Evolutionary conservation across 75 land plant genomes (phyloP), one percentile per base, ranked within the genome.

Genomic region (Isoetes taiwanensis): DNA sequence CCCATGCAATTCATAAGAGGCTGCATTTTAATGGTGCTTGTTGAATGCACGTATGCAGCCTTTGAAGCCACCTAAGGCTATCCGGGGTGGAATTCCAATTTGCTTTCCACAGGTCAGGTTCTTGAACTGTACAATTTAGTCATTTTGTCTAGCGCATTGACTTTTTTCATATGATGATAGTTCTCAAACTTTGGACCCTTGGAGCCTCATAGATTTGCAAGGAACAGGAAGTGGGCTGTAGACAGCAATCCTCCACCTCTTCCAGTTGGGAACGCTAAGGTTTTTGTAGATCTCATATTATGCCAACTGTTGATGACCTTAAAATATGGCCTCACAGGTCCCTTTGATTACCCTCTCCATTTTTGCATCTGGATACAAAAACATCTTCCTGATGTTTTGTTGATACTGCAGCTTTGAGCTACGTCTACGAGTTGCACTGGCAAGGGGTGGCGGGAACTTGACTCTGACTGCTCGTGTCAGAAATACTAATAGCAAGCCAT

Each of bases 151-250:
- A 30, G n/a, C 28, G 29, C 20, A 28, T 32, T 30, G 12, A 8
- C 61, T 16, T 43, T 28, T 30, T 19, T 28, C 2, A 24, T 29
- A 0, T 38, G 1, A 53, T 26, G 74, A 41, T 78, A 90, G 97
- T 86, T 90, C 64, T 57, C 61, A 38, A 72, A 55, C 32, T 64
- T 41, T 34, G 97, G 97, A 10, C 31, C 72, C 48, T 76, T 90
- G 37, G 85, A 90, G 70, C 65, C 64, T 23, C 95, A 87, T 71
- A 88, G 88, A 27, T 86, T 87, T 76, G 97, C 88, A 10, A 80
- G 95, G 61, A 86, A 83, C 64, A 64, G 77, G 57, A 10, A 74
- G 25, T 90, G 97, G 97, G 74, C 56, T 17, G 57, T 90, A 62
- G 97, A 86, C 40, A 30, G 32, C 28, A 58, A 80, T 35, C 93